Evolutionary conservation across 768 basidiomycete genomes (phyloP).

Genomic region (Dioszegia hungarica): DNA sequence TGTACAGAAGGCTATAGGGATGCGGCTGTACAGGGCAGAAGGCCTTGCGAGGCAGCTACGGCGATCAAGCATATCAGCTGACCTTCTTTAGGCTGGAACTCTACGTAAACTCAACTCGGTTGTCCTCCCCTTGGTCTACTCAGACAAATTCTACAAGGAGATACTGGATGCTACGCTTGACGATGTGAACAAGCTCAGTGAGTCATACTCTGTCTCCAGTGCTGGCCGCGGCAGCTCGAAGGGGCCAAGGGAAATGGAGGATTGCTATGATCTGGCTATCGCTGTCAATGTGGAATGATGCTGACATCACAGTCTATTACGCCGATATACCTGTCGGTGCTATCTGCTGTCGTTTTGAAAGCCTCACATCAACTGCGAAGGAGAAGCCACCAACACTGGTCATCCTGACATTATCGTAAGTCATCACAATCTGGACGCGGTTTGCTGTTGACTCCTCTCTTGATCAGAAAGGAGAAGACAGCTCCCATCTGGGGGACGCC

Average conservation of each 20-base stretch:
- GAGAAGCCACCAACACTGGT: slow-evolving; percentile 39
- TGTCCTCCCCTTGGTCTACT: slow-evolving; percentile 43
- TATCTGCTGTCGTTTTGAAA: slow-evolving; percentile 40
- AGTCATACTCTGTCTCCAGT: slow-evolving; percentile 3
- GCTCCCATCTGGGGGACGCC: too few relatives aligned
- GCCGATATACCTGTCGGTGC: slow-evolving; percentile 48
- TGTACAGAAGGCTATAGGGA: neutral
- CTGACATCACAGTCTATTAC: slow-evolving; percentile 39
- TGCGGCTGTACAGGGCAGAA: too few relatives aligned
- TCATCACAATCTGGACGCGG: too few relatives aligned
- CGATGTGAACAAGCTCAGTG: slow-evolving; percentile 47
- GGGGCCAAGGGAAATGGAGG: too few relatives aligned
- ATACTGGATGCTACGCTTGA: slow-evolving; percentile 38
- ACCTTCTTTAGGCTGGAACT: slow-evolving; percentile 33
- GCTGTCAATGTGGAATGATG: too few relatives aligned
- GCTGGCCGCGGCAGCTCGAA: neutral
- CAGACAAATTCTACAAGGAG: slow-evolving; percentile 47
- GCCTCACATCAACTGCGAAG: slow-evolving; percentile 26
- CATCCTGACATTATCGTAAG: slow-evolving; percentile 46
- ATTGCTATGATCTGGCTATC: too few relatives aligned
- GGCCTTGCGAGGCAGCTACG: too few relatives aligned
- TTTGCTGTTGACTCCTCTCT: neutral
- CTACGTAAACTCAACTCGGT: slow-evolving; percentile 43
- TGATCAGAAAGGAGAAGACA: neutral
- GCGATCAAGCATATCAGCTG: neutral